Evolutionary conservation across 2,329 filamentous ascomycete genomes (phyloP), one percentile per base, ranked within the genome.

Genomic region (Ceratocystis smalleyi): DNA sequence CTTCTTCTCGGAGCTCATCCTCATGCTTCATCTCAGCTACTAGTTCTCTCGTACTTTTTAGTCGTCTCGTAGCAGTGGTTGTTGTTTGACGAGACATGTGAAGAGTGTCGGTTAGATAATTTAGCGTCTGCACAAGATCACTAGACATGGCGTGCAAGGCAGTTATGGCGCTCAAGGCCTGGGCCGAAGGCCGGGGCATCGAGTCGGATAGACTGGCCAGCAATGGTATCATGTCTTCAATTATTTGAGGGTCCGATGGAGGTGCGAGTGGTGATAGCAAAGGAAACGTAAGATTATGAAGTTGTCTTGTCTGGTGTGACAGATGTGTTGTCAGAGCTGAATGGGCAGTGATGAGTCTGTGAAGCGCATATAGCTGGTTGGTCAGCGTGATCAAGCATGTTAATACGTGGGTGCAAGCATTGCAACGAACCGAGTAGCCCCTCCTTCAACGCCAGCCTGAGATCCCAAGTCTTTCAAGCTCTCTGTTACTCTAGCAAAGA

Each of bases 11-110:
- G 40, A 86, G 79, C 70, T 96, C 90, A 66, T 89, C 85, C 70
- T 97, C 94, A 66, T 83, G 83, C 68, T 86, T 83, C 77, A 96
- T 86, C 70, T 96, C 92, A 1, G 85, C 83, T 1, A 97, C 86
- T 67, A 95, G 83, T 72, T 95, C 91, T 69, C 87, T 88, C 5
- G 89, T 91, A 43, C 84, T 88, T 69, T 87, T 86, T 62, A 99
- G 77, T 55, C 90, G 83, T 64, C 94, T 80, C 1, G 87, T 85
- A 1, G 92, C 94, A 8, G 87, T 87, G 2, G 85, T 87, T 0
- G 89, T 94, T 0, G 89, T 88, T 74, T 97, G 92, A 12, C 90
- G 85, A 40, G 88, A 91, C 86, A 97, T 96, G 74, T 97, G 92
- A 43, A 99, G 79, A 2, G 89, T 91, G 73, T 99, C 94, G 5